Evolutionary conservation across 2,329 filamentous ascomycete genomes (phyloP), one percentile per base, ranked within the genome.

Genomic region (Huntiella omanensis): DNA sequence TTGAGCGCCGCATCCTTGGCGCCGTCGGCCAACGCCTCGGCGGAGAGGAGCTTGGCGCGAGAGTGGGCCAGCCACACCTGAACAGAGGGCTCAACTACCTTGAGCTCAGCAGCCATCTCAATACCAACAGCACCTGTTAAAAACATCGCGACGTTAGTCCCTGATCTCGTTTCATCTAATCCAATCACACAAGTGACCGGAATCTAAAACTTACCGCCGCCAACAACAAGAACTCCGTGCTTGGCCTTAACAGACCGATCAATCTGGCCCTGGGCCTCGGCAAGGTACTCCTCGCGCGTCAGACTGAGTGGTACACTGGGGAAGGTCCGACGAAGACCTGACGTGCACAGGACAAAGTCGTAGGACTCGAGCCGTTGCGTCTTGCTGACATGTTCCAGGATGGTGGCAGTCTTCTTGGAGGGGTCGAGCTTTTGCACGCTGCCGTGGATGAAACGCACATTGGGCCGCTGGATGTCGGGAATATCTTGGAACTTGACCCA

Each of bases 61-160:
- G 82, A 86, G 58, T 88, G 83, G 4, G 84, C 72, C 1, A 91
- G 69, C 1, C 75, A 82, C n/a, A 88, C 77, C 36, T 70, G 70
- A 46, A 75, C 63, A 8, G 70, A 55, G 0, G 83, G 81, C 50
- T 78, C 69, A 17, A 76, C 64, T 40, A 72, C 59, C 60, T 86
- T 87, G 46, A 87, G 64, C 62, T 91, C 83, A 1, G 80, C 75
- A 0, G 83, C 81, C 69, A 88, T 85, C 58, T 88, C 83, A 46
- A 87, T 77, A 6, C 83, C 83, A 1, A 87, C 83, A 5, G 83
- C 83, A 43, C 80, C 45, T 46, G 5, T 13, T 11, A 17, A 6
- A 70, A 10, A 19, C 28, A 45, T 5, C 33, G 8, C 35, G 12
- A n/a, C 10, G 36, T 37, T 10, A 54, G 55, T 54, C 48, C 5